Conservation (phyloP, 306 rosid genomes). For the Acacia melanoxylon region DNA sequence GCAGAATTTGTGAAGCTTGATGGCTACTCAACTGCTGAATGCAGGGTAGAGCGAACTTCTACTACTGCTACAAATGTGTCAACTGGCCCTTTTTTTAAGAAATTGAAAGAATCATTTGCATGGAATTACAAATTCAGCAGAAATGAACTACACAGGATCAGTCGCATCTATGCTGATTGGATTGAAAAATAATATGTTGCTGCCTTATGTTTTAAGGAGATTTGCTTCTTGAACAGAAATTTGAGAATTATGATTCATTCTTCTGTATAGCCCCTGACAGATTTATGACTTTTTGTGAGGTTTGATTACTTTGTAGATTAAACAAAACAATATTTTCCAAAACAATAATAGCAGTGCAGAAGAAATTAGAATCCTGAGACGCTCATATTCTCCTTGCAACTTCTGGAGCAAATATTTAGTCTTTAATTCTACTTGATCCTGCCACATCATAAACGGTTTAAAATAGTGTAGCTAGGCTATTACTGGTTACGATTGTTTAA, state of each 20-base stretch:
- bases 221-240: constrained; percentile 11
- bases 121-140: constrained; percentile 25
- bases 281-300: not conserved
- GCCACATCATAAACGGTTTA: not conserved
- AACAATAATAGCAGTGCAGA: not conserved
- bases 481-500: not conserved
- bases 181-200: constrained; percentile 29
- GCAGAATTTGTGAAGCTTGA: constrained; percentile 30
- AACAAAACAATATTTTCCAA: not conserved
- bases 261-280: constrained; percentile 17
- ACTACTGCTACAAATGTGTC: constrained; percentile 11
- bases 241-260: not conserved
- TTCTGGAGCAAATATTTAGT: not conserved
- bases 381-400: not conserved
- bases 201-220: not conserved
- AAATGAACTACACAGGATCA: constrained; percentile 32
- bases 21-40: constrained; percentile 9
- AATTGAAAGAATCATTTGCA: not conserved
- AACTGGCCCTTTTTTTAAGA: constrained; percentile 6
- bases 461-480: no score
- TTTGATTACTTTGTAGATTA: not conserved
- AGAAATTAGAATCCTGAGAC: not conserved
- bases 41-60: constrained; percentile 15
- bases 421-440: not conserved
- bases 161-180: constrained; percentile 63